Evolutionary conservation across 495 filamentous ascomycete genomes (phyloP).

Genomic region (Penicillium ochrochloron): DNA sequence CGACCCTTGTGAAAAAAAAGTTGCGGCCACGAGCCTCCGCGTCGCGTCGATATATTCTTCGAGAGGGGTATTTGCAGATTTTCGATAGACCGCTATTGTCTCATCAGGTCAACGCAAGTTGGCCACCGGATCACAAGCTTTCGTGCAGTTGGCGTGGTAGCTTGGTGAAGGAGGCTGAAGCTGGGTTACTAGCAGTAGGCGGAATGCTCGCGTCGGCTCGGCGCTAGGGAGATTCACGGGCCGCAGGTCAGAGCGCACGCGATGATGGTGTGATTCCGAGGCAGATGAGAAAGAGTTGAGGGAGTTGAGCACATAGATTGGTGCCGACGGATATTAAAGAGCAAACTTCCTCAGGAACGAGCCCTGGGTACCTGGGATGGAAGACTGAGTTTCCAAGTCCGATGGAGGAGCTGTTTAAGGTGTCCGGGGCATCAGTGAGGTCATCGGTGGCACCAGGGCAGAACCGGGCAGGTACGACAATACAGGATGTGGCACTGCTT

Average conservation of each 20-base stretch:
- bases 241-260: slow-evolving; percentile 22
- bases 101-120: background rate
- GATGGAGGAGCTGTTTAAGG: slow-evolving; percentile 1
- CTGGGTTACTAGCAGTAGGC: slow-evolving; percentile 9
- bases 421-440: slow-evolving; percentile 27
- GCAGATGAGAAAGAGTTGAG: background rate
- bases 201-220: slow-evolving; percentile 39
- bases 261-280: slow-evolving; percentile 15
- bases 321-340: background rate
- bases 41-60: background rate
- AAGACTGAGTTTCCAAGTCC: slow-evolving; percentile 6
- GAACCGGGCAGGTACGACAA: slow-evolving; percentile 8
- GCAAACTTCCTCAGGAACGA: slow-evolving; percentile 11
- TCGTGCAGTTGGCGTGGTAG: background rate
- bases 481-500: background rate
- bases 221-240: slow-evolving; percentile 33
- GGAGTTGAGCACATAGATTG: background rate
- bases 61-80: background rate
- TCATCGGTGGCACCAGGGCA: slow-evolving; percentile 31
- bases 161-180: slow-evolving; percentile 13
- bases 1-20: slow-evolving; percentile 18
- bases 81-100: slow-evolving; percentile 2
- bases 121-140: background rate
- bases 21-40: slow-evolving; percentile 13
- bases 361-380: slow-evolving; percentile 8